phyloP scores from a whole-genome alignment of 2,329 filamentous ascomycete genomes.

The Arthrinium phaeospermum region DNA sequence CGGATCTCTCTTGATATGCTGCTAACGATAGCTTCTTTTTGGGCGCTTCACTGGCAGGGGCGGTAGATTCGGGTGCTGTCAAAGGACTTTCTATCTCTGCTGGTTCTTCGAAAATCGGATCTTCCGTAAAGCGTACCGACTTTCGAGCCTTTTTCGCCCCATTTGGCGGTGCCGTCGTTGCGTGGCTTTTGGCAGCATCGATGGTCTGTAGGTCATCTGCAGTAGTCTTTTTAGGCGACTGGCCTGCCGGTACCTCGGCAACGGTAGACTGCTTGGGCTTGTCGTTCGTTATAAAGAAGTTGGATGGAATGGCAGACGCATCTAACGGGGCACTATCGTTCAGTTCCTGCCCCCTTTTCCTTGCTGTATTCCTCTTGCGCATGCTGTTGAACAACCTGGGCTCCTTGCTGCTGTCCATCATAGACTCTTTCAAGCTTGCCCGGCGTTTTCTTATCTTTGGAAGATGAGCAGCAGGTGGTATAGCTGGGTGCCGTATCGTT shows the following conservation, averaged over 20 bases:
- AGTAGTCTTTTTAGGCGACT: background rate
- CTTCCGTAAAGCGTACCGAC: conserved; percentile 24
- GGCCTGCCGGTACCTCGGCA: background rate
- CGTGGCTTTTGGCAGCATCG: background rate
- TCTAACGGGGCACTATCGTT: conserved; percentile 49
- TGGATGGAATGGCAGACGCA: conserved; percentile 39
- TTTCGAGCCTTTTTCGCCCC: conserved; percentile 18
- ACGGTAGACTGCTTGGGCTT: conserved; percentile 20
- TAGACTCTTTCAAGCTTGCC: conserved; percentile 43
- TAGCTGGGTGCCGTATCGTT: conserved; percentile 1
- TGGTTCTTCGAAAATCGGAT: conserved; percentile 24
- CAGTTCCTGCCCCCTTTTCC: conserved; percentile 49
- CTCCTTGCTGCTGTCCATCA: conserved; percentile 47
- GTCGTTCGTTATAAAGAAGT: conserved; percentile 35
- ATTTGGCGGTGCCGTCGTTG: background rate
- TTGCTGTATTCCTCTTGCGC: conserved; percentile 46
- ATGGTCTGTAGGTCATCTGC: background rate
- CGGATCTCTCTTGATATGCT: conserved; percentile 33
- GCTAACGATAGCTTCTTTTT: conserved; percentile 31
- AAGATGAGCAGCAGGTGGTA: conserved; percentile 24
- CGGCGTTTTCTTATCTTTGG: conserved; percentile 39
- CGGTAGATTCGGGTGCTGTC: conserved; percentile 6
- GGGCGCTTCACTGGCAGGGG: background rate
- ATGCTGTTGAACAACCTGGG: conserved; percentile 48
- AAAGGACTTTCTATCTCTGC: conserved; percentile 30